A percentile compares a stretch with the other conserved stretches of the same genome.
phyloP scores from a whole-genome alignment of 495 filamentous ascomycete species.

The Penicillium waksmanii region DNA sequence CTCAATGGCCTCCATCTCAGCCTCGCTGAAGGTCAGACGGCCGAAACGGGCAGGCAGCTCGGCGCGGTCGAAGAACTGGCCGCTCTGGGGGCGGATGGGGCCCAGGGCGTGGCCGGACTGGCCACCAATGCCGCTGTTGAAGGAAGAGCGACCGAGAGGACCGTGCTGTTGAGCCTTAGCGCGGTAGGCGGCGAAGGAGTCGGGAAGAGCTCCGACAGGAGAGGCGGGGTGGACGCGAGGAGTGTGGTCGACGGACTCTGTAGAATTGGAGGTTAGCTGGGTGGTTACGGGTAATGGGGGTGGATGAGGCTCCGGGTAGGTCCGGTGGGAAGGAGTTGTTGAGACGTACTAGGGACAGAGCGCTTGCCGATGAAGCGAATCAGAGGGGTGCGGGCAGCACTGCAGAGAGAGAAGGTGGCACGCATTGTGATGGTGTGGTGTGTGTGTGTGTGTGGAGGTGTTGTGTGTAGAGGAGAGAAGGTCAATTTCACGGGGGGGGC shows the following conservation, averaged over 20 bases:
- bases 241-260: conserved; percentile 74
- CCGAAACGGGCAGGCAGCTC: conserved; percentile 85
- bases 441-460: conserved; percentile 7
- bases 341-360: conserved; percentile 70
- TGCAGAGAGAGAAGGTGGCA: conserved; percentile 67
- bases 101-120: conserved; percentile 69
- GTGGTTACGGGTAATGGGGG: neutral
- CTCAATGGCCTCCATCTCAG: conserved; percentile 95
- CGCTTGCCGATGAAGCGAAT: conserved; percentile 95
- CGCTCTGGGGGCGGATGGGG: conserved; percentile 67
- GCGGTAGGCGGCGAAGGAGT: conserved; percentile 89
- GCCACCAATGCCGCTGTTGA: conserved; percentile 63
- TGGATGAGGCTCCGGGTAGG: neutral
- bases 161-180: conserved; percentile 93
- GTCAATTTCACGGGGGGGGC: conserved; percentile 26
- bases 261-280: conserved; percentile 18
- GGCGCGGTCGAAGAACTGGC: conserved; percentile 84
- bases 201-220: conserved; percentile 61
- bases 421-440: conserved; percentile 55
- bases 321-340: neutral
- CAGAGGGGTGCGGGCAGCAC: conserved; percentile 74
- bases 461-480: conserved; percentile 19
- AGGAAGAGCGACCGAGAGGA: conserved; percentile 61
- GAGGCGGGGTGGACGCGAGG: conserved; percentile 66
- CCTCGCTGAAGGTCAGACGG: conserved; percentile 67